Base-by-base conservation (phyloP, 2,329 filamentous ascomycete species). In the Talaromyces albobiverticillius region DNA sequence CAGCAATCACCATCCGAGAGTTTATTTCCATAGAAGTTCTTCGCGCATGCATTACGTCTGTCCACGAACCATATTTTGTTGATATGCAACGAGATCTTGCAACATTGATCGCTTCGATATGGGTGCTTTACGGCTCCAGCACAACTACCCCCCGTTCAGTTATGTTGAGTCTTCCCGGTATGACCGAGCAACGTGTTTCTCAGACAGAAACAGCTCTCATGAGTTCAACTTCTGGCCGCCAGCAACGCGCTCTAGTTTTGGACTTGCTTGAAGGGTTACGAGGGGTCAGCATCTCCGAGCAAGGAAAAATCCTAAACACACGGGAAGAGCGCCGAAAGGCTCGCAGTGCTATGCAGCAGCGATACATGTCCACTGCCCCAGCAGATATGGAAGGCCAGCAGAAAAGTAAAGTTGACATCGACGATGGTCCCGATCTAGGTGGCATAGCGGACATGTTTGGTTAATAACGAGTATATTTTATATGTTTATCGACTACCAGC, bases 41-140 rank as follows among this genome's bases (percentile, higher is more conserved):
- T 47, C 90, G 92, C 74, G 90, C 91, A 0, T 93, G 89, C 64
- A 89, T 96, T 67, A 89, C 87, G 1, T 95, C 89, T 2, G 84
- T 99, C 48, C 89, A 97, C 72, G 94, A 99, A 61, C 87, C 90
- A 0, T 96, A 97, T 71, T 99, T 97, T 71, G 92, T 96, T 31
- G 94, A 99, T 62, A 83, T 95, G 58, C 94, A 99, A 65, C 93
- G 92, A 67, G 92, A 99, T 49, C 80, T 99, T 20, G 93, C 91
- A 0, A 83, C 86, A 20, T 79, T 97, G 34, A 96, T 99, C 58
- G 92, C 92, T 0, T 83, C 86, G 3, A 94, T 97, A 57, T 79
- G 96, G 62, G 81, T 87, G 8, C 82, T 88, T 57, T 96, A 96
- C 67, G 83, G 84, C 11, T 77, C 82, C 0, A 71, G 82, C 29